Percentiles rank a stretch among this genome's conserved stretches.
phyloP scores from a whole-genome alignment of 768 basidiomycete species.

The Coprinopsis cinerea region DNA sequence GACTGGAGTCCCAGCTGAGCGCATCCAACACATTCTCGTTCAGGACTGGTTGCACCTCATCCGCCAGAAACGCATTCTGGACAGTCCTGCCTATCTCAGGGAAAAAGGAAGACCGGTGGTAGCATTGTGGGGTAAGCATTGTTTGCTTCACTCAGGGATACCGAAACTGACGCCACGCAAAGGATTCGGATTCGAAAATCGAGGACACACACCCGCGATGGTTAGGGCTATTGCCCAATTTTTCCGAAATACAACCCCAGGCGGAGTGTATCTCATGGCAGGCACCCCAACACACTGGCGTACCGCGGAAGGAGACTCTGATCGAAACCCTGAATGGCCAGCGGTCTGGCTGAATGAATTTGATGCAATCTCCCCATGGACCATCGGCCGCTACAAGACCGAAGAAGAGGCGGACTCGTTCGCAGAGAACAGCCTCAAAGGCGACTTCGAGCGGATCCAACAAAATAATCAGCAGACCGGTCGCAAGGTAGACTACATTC shows the following conservation, averaged over 20 bases:
- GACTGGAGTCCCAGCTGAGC: slow-evolving; percentile 65
- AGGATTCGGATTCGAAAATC: slow-evolving; percentile 67
- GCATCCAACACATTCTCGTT: slow-evolving; percentile 60
- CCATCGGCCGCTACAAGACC: slow-evolving; percentile 61
- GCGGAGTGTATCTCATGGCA: slow-evolving; percentile 69
- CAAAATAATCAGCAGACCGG: slow-evolving; percentile 36
- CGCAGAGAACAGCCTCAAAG: slow-evolving; percentile 54
- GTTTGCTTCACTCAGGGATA: slow-evolving; percentile 1
- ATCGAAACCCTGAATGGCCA: slow-evolving; percentile 58
- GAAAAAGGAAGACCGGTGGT: slow-evolving; percentile 69
- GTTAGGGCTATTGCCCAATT: slow-evolving; percentile 50
- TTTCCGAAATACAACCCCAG: slow-evolving; percentile 58
- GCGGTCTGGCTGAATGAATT: slow-evolving; percentile 72
- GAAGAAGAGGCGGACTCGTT: slow-evolving; percentile 60
- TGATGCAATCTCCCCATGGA: slow-evolving; percentile 81
- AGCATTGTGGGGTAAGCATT: slow-evolving; percentile 57
- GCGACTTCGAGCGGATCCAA: slow-evolving; percentile 56
- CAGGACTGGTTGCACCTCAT: slow-evolving; percentile 74
- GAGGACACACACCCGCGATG: slow-evolving; percentile 55
- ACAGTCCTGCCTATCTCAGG: slow-evolving; percentile 67
- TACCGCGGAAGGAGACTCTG: slow-evolving; percentile 61
- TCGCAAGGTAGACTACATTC: slow-evolving; percentile 72
- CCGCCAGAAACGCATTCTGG: slow-evolving; percentile 51
- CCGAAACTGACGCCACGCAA: background rate
- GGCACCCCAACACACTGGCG: slow-evolving; percentile 76